Conservation (phyloP, 2,329 filamentous ascomycete species). For the Claviceps fusiformis region DNA sequence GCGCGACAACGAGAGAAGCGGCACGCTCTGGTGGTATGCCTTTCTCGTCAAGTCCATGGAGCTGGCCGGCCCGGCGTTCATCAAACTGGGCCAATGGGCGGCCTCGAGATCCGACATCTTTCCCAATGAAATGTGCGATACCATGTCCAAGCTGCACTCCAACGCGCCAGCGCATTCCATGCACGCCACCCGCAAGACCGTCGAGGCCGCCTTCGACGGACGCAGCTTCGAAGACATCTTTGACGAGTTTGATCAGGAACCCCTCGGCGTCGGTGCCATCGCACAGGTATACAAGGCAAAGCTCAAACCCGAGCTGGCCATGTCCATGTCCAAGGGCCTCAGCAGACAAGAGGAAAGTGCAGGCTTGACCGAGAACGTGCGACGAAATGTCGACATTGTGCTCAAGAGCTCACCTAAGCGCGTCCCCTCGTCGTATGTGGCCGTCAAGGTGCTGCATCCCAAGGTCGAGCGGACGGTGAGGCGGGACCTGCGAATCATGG, state of each 20-base stretch:
- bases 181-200: conserved; percentile 61
- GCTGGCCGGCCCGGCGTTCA: conserved; percentile 84
- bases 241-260: conserved; percentile 82
- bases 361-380: conserved; percentile 54
- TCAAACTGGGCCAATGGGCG: conserved; percentile 98
- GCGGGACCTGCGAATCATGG: conserved; percentile 90
- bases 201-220: conserved; percentile 70
- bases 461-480: conserved; percentile 78
- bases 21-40: conserved; percentile 88
- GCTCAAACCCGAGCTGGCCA: conserved; percentile 64
- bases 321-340: conserved; percentile 41
- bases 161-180: conserved; percentile 87
- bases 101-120: conserved; percentile 95
- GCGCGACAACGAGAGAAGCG: conserved; percentile 60
- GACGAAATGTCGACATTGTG: conserved; percentile 70
- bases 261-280: conserved; percentile 87
- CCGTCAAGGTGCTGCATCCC: conserved; percentile 90
- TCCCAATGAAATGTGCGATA: conserved; percentile 75
- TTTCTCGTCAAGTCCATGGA: conserved; percentile 88
- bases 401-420: conserved; percentile 76
- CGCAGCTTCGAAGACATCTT: conserved; percentile 81
- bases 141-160: conserved; percentile 92
- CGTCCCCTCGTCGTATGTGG: conserved; percentile 84
- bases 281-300: conserved; percentile 97
- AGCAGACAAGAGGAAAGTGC: conserved; percentile 28